phyloP scores from a whole-genome alignment of 805 yeast species.

The Yamadazyma endophytica region DNA sequence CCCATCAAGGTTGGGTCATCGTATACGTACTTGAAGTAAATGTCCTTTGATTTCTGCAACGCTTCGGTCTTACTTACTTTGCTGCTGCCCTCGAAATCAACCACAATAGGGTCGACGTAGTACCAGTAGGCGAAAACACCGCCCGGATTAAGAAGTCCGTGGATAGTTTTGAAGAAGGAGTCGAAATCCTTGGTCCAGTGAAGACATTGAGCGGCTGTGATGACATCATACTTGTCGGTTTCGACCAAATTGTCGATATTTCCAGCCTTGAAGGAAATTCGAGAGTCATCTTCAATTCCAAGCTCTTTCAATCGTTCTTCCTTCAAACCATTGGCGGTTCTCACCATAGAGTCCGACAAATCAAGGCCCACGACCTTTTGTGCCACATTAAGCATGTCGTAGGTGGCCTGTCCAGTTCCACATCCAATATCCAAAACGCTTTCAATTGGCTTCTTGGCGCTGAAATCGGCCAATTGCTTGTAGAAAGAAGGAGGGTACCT shows the following conservation, averaged over 20 bases:
- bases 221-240: slow-evolving; percentile 23
- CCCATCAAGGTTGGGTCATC: slow-evolving; percentile 48
- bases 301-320: slow-evolving; percentile 19
- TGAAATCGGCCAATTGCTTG: slow-evolving; percentile 22
- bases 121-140: slow-evolving; percentile 43
- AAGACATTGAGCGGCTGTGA: slow-evolving; percentile 40
- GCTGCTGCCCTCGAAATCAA: slow-evolving; percentile 19
- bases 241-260: slow-evolving; percentile 25
- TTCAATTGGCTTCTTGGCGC: slow-evolving; percentile 9
- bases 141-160: slow-evolving; percentile 31
- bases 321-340: slow-evolving; percentile 33
- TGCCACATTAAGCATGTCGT: slow-evolving; percentile 38
- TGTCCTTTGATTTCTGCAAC: slow-evolving; percentile 17
- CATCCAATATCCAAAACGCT: slow-evolving; percentile 44
- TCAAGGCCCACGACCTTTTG: slow-evolving; percentile 43
- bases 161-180: slow-evolving; percentile 24
- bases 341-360: slow-evolving; percentile 44
- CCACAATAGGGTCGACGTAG: slow-evolving; percentile 37
- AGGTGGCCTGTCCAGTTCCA: slow-evolving; percentile 51
- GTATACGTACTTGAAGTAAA: slow-evolving; percentile 38
- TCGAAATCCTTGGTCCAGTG: slow-evolving; percentile 40
- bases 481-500: slow-evolving; percentile 38
- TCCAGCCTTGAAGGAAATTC: slow-evolving; percentile 28
- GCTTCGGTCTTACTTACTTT: slow-evolving; percentile 9
- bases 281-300: slow-evolving; percentile 17